Conservation (phyloP, 2,329 filamentous ascomycete genomes). For the Coniochaeta hoffmannii region DNA sequence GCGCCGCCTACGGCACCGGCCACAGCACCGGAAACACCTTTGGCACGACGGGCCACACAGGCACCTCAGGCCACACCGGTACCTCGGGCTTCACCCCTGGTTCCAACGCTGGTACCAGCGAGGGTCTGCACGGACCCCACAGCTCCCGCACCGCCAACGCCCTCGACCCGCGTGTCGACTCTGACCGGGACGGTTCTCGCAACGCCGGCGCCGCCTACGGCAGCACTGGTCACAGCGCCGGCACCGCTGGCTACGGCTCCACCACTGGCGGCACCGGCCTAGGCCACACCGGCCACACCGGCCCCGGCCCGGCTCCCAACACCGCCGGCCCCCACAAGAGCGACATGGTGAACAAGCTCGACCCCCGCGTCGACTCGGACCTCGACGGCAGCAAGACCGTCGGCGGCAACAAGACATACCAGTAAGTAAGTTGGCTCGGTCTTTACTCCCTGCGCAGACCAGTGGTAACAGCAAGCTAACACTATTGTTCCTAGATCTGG, state of each 20-base stretch:
- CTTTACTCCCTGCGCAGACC: background rate
- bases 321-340: conserved; percentile 46
- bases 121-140: conserved; percentile 23
- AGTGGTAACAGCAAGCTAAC: conserved; percentile 2
- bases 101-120: background rate
- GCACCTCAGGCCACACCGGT: background rate
- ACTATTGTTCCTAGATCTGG: conserved; percentile 6
- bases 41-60: background rate
- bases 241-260: conserved; percentile 21
- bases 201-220: conserved; percentile 16
- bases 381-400: conserved; percentile 46
- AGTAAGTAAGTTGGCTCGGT: conserved; percentile 33
- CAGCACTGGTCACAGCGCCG: conserved; percentile 16
- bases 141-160: conserved; percentile 17
- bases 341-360: conserved; percentile 46
- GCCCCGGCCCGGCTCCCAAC: conserved; percentile 32
- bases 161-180: conserved; percentile 25
- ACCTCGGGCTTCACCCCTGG: conserved; percentile 8
- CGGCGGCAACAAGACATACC: conserved; percentile 45
- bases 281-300: conserved; percentile 28
- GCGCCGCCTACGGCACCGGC: background rate
- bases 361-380: conserved; percentile 48
- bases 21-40: background rate
- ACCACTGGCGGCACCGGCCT: conserved; percentile 30
- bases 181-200: conserved; percentile 23